A percentile compares a stretch with the other conserved stretches of the same genome.
Evolutionary conservation across 371 early-diverging fungal species (phyloP).

Genomic region (Quaeritorhiza haematococci): DNA sequence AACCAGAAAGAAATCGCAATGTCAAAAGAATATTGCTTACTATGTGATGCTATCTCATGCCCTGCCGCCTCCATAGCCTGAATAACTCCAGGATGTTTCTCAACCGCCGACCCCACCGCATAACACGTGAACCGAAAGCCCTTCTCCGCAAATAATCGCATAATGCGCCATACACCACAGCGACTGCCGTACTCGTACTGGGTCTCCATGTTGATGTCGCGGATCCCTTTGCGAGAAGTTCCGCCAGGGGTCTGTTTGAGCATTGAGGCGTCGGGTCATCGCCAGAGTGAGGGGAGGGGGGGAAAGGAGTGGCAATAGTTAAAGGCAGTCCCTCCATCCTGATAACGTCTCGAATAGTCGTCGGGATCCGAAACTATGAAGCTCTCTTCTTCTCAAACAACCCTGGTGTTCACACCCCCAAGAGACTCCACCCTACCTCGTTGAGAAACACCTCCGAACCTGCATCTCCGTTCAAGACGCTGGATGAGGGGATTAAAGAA

Average conservation of each 20-base stretch:
- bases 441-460: conserved; percentile 39
- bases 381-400: too few species aligned
- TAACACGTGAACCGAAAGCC: conserved; percentile 39
- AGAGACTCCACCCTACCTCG: too few species aligned
- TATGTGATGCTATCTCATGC: conserved; percentile 45
- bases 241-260: conserved; percentile 30
- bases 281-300: too few species aligned
- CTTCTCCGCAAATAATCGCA: conserved; percentile 26
- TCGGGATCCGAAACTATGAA: too few species aligned
- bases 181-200: conserved; percentile 49
- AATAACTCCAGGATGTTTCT: conserved; percentile 34
- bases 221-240: conserved; percentile 14
- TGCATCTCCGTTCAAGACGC: conserved; percentile 34
- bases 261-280: too few species aligned
- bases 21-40: not conserved
- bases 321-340: too few species aligned
- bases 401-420: too few species aligned
- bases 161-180: conserved; percentile 41
- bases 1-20: not conserved
- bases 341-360: too few species aligned
- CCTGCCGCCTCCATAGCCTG: conserved; percentile 28
- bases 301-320: too few species aligned
- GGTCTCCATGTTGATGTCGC: conserved; percentile 41
- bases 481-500: conserved; percentile 17
- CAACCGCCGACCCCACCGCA: conserved; percentile 44